Conservation (phyloP, 176 grass and related monocot genomes). For the Oryza meyeriana region DNA sequence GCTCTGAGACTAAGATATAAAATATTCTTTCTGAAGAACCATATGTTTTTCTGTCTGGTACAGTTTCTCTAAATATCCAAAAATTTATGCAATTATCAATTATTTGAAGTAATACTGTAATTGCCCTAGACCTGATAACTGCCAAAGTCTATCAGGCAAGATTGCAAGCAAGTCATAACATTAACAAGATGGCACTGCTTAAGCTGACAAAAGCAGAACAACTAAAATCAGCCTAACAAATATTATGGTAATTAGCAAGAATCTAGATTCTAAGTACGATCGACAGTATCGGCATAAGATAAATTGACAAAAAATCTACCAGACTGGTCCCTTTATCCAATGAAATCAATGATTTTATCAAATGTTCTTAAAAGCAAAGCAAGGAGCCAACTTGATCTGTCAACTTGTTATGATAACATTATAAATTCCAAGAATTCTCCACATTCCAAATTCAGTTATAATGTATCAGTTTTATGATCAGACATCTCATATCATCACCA, state of each 20-base stretch:
- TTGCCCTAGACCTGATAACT: not conserved
- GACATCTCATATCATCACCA: not conserved
- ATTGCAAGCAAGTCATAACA: not conserved
- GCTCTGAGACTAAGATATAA: not conserved
- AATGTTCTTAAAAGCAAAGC: not conserved
- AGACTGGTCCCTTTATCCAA: not conserved
- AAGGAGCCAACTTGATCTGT: not conserved
- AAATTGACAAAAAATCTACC: not conserved
- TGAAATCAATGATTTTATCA: not conserved
- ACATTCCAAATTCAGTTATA: not conserved
- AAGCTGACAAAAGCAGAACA: not conserved
- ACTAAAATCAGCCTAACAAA: not conserved
- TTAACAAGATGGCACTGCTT: not conserved
- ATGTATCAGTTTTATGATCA: slow-evolving; percentile 19
- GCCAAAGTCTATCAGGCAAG: not conserved
- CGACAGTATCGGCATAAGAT: not conserved
- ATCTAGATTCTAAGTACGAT: not conserved
- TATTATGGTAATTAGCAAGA: not conserved
- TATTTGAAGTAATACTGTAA: not conserved
- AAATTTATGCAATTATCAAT: not conserved
- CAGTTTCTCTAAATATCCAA: not conserved
- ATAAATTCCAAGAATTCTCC: not conserved
- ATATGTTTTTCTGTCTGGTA: not conserved
- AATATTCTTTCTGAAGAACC: not conserved
- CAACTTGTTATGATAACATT: slow-evolving; percentile 2